Evolutionary conservation across 371 early-diverging fungal species (phyloP).

Genomic region (Apophysomyces elegans): DNA sequence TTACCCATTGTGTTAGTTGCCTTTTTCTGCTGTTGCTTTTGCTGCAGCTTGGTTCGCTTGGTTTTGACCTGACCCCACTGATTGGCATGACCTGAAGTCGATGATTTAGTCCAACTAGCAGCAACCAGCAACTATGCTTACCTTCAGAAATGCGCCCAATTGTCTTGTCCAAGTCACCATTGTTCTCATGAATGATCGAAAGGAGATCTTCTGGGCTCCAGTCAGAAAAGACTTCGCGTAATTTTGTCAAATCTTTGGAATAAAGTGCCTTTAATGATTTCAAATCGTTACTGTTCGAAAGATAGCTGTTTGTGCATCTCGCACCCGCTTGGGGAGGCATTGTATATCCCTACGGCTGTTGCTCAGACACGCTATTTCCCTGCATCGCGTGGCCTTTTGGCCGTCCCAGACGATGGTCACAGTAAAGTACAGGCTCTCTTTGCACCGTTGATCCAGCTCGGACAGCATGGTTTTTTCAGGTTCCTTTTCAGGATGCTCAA

Average conservation of each 20-base stretch:
- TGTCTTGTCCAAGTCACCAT: conserved; percentile 2
- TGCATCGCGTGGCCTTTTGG: too few species aligned
- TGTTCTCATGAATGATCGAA: conserved; percentile 2
- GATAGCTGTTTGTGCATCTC: conserved; percentile 7
- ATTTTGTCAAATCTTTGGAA: neutral
- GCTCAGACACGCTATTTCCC: too few species aligned
- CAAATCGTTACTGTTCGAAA: conserved; percentile 12
- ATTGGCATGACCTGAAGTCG: conserved; percentile 72
- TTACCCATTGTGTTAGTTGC: conserved; percentile 33
- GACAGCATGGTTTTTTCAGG: too few species aligned
- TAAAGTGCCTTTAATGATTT: conserved; percentile 12
- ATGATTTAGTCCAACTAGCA: neutral
- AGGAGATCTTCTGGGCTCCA: neutral
- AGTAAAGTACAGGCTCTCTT: too few species aligned
- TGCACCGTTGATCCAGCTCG: too few species aligned
- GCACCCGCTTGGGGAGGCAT: conserved; percentile 15
- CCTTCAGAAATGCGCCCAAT: neutral
- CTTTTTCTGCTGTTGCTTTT: conserved; percentile 61
- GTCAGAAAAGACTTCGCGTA: neutral
- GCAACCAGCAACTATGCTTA: neutral
- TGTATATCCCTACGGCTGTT: conserved; percentile 2
- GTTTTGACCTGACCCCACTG: conserved; percentile 94
- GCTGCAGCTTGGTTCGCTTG: conserved; percentile 34
- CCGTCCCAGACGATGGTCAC: too few species aligned
- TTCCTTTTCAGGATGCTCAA: too few species aligned